Evolutionary conservation across 2,329 filamentous ascomycete species (phyloP).

Genomic region (Eutypa lata): DNA sequence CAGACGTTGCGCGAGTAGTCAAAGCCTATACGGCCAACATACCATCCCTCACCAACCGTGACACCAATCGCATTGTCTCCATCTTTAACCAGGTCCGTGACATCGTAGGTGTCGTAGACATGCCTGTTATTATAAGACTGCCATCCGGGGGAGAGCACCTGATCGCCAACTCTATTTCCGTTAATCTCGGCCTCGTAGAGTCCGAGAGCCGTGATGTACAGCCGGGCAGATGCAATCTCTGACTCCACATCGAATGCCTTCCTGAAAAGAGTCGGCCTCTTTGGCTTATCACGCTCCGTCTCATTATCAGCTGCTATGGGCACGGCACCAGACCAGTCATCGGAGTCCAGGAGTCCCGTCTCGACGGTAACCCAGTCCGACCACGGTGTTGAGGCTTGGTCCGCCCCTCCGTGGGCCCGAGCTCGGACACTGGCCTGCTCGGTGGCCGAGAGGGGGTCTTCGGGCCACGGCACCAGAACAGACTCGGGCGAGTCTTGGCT

Average conservation of each 20-base stretch:
- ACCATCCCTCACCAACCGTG: slow-evolving; percentile 53
- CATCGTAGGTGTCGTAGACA: slow-evolving; percentile 53
- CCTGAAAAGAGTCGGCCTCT: slow-evolving; percentile 30
- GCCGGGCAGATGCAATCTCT: slow-evolving; percentile 31
- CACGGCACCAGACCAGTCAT: slow-evolving; percentile 29
- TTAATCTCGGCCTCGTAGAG: slow-evolving; percentile 48
- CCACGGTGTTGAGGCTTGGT: slow-evolving; percentile 25
- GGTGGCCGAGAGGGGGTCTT: slow-evolving; percentile 25
- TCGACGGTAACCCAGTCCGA: slow-evolving; percentile 32
- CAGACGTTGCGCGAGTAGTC: slow-evolving; percentile 24
- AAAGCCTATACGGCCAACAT: slow-evolving; percentile 36
- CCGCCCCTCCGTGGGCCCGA: slow-evolving; percentile 27
- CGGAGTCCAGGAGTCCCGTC: slow-evolving; percentile 26
- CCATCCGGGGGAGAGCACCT: slow-evolving; percentile 49
- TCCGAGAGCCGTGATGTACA: slow-evolving; percentile 46
- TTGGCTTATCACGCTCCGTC: slow-evolving; percentile 23
- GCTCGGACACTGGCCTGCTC: slow-evolving; percentile 33
- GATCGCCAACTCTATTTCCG: slow-evolving; percentile 36
- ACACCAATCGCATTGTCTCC: slow-evolving; percentile 40
- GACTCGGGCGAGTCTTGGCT: slow-evolving; percentile 32
- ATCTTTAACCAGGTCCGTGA: slow-evolving; percentile 36
- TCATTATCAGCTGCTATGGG: slow-evolving; percentile 29
- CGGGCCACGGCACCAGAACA: slow-evolving; percentile 43
- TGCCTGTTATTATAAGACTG: slow-evolving; percentile 47
- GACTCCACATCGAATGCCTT: slow-evolving; percentile 28